Evolutionary conservation across 768 basidiomycete genomes (phyloP).

Genomic region (Tulasnella sp.): DNA sequence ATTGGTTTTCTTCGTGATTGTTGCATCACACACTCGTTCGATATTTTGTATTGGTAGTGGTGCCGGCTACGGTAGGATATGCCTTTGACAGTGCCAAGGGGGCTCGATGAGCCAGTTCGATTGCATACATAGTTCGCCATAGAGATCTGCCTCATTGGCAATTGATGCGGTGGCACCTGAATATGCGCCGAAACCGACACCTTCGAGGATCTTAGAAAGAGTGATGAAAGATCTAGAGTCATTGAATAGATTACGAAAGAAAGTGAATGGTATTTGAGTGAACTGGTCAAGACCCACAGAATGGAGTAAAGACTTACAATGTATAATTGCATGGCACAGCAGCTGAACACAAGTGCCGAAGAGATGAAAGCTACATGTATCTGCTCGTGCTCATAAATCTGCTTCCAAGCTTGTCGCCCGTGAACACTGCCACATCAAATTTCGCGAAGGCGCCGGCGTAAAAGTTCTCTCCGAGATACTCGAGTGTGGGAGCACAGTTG

Average conservation of each 20-base stretch:
- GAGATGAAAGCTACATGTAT: slow-evolving; percentile 33
- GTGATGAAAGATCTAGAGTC: slow-evolving; percentile 40
- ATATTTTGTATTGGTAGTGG: slow-evolving; percentile 53
- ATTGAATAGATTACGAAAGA: slow-evolving; percentile 32
- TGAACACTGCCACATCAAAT: slow-evolving; percentile 36
- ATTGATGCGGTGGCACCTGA: slow-evolving; percentile 44
- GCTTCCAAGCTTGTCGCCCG: slow-evolving; percentile 27
- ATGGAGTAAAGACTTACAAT: too few species aligned
- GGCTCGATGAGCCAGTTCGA: too few species aligned
- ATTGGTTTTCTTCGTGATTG: too few species aligned
- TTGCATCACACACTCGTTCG: slow-evolving; percentile 28
- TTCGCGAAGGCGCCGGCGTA: slow-evolving; percentile 35
- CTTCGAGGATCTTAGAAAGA: slow-evolving; percentile 43
- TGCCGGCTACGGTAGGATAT: slow-evolving; percentile 43
- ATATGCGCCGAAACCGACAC: slow-evolving; percentile 47
- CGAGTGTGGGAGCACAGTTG: slow-evolving; percentile 30
- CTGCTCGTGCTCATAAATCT: slow-evolving; percentile 35
- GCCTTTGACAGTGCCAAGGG: too few species aligned
- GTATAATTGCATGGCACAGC: slow-evolving; percentile 35
- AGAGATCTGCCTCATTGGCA: slow-evolving; percentile 27
- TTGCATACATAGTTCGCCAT: too few species aligned
- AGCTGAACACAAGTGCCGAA: slow-evolving; percentile 28
- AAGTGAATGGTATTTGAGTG: neutral
- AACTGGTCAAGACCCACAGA: slow-evolving; percentile 21
- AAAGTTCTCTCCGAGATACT: slow-evolving; percentile 39